Conservation (phyloP, 2,329 filamentous ascomycete genomes). For the Penicillium glabrum region DNA sequence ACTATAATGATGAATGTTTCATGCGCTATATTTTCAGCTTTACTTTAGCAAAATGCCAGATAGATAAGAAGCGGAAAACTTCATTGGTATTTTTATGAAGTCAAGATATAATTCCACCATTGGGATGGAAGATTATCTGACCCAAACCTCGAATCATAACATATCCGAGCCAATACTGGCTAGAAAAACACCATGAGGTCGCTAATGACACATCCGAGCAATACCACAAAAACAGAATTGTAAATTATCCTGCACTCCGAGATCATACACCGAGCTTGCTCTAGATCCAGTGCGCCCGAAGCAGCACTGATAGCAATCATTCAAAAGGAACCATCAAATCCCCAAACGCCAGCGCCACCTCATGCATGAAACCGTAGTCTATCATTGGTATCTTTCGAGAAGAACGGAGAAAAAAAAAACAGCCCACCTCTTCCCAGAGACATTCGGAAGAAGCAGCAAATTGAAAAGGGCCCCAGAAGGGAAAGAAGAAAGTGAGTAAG, state of each 20-base stretch:
- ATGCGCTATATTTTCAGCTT: conserved; percentile 1
- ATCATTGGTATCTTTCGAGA: conserved; percentile 37
- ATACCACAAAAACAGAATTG: neutral
- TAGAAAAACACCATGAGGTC: neutral
- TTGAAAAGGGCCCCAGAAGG: neutral
- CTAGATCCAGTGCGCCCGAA: neutral
- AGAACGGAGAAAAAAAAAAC: conserved; percentile 10
- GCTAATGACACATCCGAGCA: neutral
- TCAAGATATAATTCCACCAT: neutral
- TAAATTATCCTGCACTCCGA: neutral
- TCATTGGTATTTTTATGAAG: neutral
- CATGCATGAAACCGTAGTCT: conserved; percentile 30
- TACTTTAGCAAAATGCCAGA: neutral
- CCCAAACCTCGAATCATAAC: neutral
- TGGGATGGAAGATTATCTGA: neutral
- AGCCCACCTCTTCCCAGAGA: conserved; percentile 1
- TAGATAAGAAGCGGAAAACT: neutral
- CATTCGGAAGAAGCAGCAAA: conserved; percentile 4
- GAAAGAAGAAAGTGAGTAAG: conserved; percentile 5
- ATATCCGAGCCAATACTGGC: neutral
- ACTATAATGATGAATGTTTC: conserved; percentile 21
- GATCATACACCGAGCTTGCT: neutral
- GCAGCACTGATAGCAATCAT: conserved; percentile 14
- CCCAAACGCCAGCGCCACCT: conserved; percentile 22
- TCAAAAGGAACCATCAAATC: conserved; percentile 1